These are phyloP conservation scores for Fusarium protoensiforme DNA, from an alignment of 2,329 filamentous ascomycete genomes.

Conservation along the genomic window DNA sequence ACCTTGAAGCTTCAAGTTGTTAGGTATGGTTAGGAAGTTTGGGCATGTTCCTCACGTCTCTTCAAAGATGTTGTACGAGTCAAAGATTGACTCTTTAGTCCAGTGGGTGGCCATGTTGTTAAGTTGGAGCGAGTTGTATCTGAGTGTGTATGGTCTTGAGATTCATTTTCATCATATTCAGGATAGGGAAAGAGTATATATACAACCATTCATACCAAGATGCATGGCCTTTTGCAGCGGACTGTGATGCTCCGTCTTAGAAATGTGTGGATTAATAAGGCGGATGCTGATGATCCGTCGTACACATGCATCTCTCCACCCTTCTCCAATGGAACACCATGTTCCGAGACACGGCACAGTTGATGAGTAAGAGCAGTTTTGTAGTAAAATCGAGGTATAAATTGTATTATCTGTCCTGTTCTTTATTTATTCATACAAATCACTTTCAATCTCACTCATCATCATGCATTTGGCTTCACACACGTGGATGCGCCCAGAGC, in stretches of 20 bases:
- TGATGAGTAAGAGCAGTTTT: neutral
- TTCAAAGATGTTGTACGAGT: constrained; percentile 31
- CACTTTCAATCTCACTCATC: neutral
- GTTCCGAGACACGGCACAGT: neutral
- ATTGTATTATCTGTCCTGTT: neutral
- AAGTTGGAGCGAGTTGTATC: neutral
- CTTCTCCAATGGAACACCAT: neutral
- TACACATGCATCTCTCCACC: fast-evolving
- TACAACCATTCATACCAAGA: neutral
- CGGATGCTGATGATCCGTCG: constrained; percentile 3
- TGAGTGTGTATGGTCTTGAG: neutral
- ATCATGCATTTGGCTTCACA: constrained; percentile 35
- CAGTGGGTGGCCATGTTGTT: constrained; percentile 25
- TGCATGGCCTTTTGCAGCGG: neutral
- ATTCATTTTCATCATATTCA: neutral
- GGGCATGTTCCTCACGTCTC: constrained; percentile 9
- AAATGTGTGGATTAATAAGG: constrained; percentile 4
- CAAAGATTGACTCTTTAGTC: constrained; percentile 33
- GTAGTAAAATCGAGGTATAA: neutral
- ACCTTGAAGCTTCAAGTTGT: constrained; percentile 31
- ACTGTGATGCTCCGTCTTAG: neutral
- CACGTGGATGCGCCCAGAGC: constrained; percentile 36
- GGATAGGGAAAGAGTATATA: neutral
- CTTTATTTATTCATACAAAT: neutral
- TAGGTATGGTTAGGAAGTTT: neutral